phyloP scores from a whole-genome alignment of 495 filamentous ascomycete genomes.

The Penicillium canescens region DNA sequence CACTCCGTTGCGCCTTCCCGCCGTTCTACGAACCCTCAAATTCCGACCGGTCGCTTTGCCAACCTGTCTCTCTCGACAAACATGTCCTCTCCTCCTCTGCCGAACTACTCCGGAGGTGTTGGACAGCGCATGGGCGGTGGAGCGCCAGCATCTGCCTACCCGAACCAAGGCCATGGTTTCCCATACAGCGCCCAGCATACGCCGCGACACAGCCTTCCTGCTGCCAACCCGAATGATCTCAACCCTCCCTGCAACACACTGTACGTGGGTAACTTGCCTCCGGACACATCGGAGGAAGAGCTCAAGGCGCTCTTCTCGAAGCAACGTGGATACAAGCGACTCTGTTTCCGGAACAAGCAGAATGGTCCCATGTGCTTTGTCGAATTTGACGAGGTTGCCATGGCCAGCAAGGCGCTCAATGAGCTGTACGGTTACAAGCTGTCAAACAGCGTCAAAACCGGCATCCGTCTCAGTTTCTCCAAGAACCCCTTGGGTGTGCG shows the following conservation, averaged over 20 bases:
- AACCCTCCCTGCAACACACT: slow-evolving; percentile 98
- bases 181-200: slow-evolving; percentile 60
- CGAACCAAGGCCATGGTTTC: slow-evolving; percentile 53
- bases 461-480: slow-evolving; percentile 96
- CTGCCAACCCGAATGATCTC: slow-evolving; percentile 93
- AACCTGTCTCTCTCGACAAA: slow-evolving; percentile 70
- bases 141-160: slow-evolving; percentile 60
- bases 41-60: slow-evolving; percentile 70
- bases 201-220: slow-evolving; percentile 72
- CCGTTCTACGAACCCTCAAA: slow-evolving; percentile 72
- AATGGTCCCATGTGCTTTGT: slow-evolving; percentile 99
- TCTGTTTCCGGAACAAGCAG: slow-evolving; percentile 97
- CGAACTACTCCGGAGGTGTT: slow-evolving; percentile 44
- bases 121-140: slow-evolving; percentile 45
- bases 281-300: slow-evolving; percentile 94
- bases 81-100: slow-evolving; percentile 53
- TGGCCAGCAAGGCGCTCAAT: slow-evolving; percentile 89
- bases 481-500: slow-evolving; percentile 97
- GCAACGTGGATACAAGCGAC: slow-evolving; percentile 91
- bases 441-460: slow-evolving; percentile 92
- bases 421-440: slow-evolving; percentile 88
- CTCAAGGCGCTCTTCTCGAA: slow-evolving; percentile 93
- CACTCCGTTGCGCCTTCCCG: slow-evolving; percentile 47
- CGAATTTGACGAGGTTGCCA: slow-evolving; percentile 94
- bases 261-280: slow-evolving; percentile 93